A percentile compares a stretch with the other conserved stretches of the same genome.
Evolutionary conservation across 768 basidiomycete genomes (phyloP).

Genomic region (Russula emetica): DNA sequence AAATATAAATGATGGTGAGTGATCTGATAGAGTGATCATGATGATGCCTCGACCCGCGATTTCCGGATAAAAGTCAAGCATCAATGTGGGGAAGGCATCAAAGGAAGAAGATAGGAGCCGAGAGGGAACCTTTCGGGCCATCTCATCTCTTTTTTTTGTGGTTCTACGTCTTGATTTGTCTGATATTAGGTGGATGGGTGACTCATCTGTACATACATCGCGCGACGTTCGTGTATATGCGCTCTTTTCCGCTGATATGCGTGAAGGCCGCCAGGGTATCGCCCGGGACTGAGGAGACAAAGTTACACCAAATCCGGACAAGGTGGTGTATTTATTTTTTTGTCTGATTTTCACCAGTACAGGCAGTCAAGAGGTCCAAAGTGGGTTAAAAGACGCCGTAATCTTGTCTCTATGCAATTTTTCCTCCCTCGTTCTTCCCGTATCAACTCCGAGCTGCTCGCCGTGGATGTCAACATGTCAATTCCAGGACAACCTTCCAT

Average conservation of each 20-base stretch:
- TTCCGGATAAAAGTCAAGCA: not conserved
- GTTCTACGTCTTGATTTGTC: no score
- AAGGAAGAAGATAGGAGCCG: not conserved
- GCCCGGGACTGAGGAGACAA: slow-evolving; percentile 1
- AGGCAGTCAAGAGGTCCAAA: not conserved
- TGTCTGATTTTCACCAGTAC: not conserved
- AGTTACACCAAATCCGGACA: slow-evolving; percentile 12
- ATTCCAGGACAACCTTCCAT: not conserved
- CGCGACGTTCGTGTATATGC: not conserved
- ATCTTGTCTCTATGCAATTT: not conserved
- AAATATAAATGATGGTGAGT: not conserved
- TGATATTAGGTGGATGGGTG: no score
- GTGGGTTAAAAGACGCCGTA: not conserved
- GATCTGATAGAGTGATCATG: not conserved
- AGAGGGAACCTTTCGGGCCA: not conserved
- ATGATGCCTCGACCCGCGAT: not conserved
- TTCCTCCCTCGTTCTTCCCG: not conserved
- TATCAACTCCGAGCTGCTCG: not conserved
- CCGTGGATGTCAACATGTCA: not conserved
- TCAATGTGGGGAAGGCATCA: not conserved
- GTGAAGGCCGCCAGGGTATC: not conserved
- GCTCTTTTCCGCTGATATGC: not conserved
- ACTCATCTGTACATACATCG: no score
- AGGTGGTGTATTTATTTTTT: not conserved
- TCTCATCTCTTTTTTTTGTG: not conserved